Conservation (phyloP, 371 early-diverging fungal genomes). For the Ordospora pajunii region DNA sequence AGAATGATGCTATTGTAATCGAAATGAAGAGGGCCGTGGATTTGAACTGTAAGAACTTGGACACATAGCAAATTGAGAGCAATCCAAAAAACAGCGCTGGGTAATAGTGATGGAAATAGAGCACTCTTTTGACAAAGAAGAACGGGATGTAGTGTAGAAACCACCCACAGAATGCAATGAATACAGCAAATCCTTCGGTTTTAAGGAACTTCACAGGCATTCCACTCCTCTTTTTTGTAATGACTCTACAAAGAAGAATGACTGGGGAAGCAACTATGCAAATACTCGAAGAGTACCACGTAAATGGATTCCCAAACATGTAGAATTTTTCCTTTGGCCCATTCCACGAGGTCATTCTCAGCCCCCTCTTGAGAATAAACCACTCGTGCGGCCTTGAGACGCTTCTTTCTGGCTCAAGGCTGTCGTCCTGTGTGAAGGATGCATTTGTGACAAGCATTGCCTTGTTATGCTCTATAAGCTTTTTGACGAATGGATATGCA, state of each 20-base stretch:
- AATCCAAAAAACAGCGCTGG: conserved; percentile 84
- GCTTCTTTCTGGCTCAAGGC: conserved; percentile 75
- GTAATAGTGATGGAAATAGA: conserved; percentile 92
- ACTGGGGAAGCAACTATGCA: conserved; percentile 62
- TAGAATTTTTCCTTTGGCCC: conserved; percentile 77
- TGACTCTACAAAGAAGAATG: conserved; percentile 25
- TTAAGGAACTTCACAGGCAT: conserved; percentile 11
- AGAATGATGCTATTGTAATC: neutral
- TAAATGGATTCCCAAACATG: conserved; percentile 82
- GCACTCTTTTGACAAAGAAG: conserved; percentile 77
- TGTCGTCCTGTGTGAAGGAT: conserved; percentile 83
- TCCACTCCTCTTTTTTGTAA: conserved; percentile 4
- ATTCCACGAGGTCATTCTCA: conserved; percentile 92
- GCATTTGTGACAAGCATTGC: conserved; percentile 96
- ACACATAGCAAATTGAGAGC: conserved; percentile 18
- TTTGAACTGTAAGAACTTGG: neutral
- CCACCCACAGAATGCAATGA: conserved; percentile 72
- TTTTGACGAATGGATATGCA: conserved; percentile 67
- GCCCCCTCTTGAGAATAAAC: conserved; percentile 77
- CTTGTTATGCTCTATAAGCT: conserved; percentile 80
- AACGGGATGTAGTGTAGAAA: conserved; percentile 80
- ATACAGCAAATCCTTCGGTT: conserved; percentile 1
- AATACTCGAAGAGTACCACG: conserved; percentile 78
- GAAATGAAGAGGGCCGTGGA: conserved; percentile 14
- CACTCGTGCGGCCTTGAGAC: conserved; percentile 80